Percentiles rank a stretch among this genome's conserved stretches.
These are phyloP conservation scores for Maudiozyma turicensis DNA, from an alignment of 805 yeast genomes.

Conservation along the genomic window DNA sequence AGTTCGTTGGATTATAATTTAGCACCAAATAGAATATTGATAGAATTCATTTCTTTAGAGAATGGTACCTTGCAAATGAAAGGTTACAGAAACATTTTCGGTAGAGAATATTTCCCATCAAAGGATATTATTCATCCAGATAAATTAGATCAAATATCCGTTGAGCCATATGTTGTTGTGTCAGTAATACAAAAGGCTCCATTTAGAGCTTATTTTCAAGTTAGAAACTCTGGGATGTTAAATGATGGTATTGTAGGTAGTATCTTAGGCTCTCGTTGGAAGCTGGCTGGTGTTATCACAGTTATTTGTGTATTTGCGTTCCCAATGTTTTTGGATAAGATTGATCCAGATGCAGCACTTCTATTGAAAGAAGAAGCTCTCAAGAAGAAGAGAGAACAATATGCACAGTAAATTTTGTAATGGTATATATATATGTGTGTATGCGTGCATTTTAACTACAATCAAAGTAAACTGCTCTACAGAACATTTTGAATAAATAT, in stretches of 20 bases:
- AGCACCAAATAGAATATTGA: slow-evolving; percentile 27
- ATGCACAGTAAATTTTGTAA: neutral
- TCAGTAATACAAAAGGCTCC: slow-evolving; percentile 23
- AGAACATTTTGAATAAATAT: no score
- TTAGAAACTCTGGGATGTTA: slow-evolving; percentile 27
- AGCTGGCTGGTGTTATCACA: slow-evolving; percentile 26
- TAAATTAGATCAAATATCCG: slow-evolving; percentile 13
- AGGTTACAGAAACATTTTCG: slow-evolving; percentile 26
- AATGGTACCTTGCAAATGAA: slow-evolving; percentile 11
- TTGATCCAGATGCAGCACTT: slow-evolving; percentile 34
- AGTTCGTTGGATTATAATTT: slow-evolving; percentile 26
- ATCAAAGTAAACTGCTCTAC: no score
- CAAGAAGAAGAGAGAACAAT: slow-evolving; percentile 20
- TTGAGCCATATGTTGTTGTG: slow-evolving; percentile 17
- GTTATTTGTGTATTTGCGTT: slow-evolving; percentile 18
- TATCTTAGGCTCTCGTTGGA: slow-evolving; percentile 31
- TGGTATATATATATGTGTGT: neutral
- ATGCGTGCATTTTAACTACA: neutral
- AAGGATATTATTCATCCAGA: slow-evolving; percentile 26
- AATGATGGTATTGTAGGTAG: slow-evolving; percentile 32
- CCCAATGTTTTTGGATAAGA: slow-evolving; percentile 31
- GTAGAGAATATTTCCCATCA: slow-evolving; percentile 29
- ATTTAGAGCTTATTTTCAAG: slow-evolving; percentile 26
- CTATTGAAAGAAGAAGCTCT: slow-evolving; percentile 26
- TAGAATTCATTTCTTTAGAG: slow-evolving; percentile 15